phyloP scores from a whole-genome alignment of 176 grass and related monocot species.

The Thinopyrum elongatum region DNA sequence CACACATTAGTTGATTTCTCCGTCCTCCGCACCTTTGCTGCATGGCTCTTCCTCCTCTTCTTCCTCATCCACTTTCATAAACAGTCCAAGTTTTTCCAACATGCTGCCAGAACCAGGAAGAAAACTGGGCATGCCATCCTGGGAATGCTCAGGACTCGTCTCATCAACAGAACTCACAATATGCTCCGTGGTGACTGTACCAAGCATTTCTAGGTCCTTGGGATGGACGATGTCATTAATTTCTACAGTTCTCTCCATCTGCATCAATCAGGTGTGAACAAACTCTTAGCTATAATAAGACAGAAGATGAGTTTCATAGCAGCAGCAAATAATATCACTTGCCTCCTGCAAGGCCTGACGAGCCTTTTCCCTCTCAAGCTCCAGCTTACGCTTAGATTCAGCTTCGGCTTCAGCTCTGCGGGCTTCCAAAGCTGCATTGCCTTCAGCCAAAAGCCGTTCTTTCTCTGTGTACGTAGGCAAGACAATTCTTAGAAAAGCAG shows the following conservation, averaged over 20 bases:
- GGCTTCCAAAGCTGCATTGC: slow-evolving; percentile 88
- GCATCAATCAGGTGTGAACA: slow-evolving; percentile 5
- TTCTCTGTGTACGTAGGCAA: slow-evolving; percentile 56
- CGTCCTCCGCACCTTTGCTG: slow-evolving; percentile 58
- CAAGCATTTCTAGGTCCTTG: slow-evolving; percentile 88
- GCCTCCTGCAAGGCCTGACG: slow-evolving; percentile 84
- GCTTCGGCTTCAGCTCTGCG: slow-evolving; percentile 78
- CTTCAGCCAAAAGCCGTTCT: slow-evolving; percentile 80
- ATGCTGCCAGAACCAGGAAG: slow-evolving; percentile 53
- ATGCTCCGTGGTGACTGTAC: slow-evolving; percentile 58
- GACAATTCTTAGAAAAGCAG: not conserved
- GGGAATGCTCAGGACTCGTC: slow-evolving; percentile 68
- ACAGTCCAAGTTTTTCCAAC: slow-evolving; percentile 84
- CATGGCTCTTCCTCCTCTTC: slow-evolving; percentile 79
- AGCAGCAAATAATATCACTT: slow-evolving; percentile 26
- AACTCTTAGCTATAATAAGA: slow-evolving; percentile 1
- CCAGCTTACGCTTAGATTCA: slow-evolving; percentile 75
- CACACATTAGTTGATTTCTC: slow-evolving; percentile 53
- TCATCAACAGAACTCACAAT: slow-evolving; percentile 71
- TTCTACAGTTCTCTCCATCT: slow-evolving; percentile 90
- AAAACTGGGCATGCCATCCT: slow-evolving; percentile 64
- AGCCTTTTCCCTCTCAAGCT: slow-evolving; percentile 82
- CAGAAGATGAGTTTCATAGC: not conserved
- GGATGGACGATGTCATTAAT: slow-evolving; percentile 73
- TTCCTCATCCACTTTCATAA: slow-evolving; percentile 84